phyloP scores from a whole-genome alignment of 225 moss, liverwort and hornwort genomes.

The Marchantia polymorpha region DNA sequence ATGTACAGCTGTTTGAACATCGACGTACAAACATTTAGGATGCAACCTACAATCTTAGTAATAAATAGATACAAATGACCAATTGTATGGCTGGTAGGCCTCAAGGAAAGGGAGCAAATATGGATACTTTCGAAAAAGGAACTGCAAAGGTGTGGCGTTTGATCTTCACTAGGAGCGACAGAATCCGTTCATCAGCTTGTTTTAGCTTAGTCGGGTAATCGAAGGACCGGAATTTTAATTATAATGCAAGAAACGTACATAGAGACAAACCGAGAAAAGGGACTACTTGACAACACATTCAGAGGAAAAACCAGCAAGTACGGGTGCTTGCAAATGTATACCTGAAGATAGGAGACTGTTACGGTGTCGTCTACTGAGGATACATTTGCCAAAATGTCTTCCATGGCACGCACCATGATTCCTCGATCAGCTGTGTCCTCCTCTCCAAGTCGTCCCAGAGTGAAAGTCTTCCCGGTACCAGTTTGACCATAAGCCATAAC shows the following conservation, averaged over 20 bases:
- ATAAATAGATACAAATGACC: no score
- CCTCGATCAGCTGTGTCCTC: constrained; percentile 94
- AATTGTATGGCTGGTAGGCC: no score
- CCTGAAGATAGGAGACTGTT: constrained; percentile 96
- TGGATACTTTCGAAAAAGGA: no score
- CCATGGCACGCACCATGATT: constrained; percentile 99
- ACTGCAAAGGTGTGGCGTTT: no score
- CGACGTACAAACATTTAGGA: neutral
- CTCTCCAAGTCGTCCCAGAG: constrained; percentile 84
- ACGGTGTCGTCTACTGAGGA: constrained; percentile 79
- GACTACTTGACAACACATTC: neutral
- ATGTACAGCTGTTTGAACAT: constrained; percentile 70
- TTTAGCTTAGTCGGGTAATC: no score
- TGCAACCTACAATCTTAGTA: neutral
- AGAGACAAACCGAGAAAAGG: neutral
- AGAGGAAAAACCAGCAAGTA: neutral
- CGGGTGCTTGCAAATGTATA: constrained; percentile 19
- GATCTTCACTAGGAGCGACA: no score
- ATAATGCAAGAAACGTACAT: no score
- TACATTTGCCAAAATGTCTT: constrained; percentile 86
- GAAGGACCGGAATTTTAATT: no score
- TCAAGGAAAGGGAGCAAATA: no score
- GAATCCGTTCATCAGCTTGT: no score
- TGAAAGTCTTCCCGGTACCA: constrained; percentile 96
- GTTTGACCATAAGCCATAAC: constrained; percentile 99